phyloP scores from a whole-genome alignment of 768 basidiomycete species.

The Tulasnella calospora region DNA sequence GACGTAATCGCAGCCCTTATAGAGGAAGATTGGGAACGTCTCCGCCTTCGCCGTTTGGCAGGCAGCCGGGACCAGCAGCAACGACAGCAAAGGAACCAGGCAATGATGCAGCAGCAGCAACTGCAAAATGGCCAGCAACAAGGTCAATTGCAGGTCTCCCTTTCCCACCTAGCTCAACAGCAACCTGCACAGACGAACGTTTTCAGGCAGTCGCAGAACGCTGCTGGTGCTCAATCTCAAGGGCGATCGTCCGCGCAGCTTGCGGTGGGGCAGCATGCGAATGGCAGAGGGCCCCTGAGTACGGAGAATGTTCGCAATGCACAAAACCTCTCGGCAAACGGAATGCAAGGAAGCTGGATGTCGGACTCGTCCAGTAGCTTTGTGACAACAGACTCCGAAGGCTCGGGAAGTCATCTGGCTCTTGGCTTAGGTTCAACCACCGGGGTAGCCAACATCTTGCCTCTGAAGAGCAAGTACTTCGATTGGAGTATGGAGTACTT shows the following conservation, averaged over 20 bases:
- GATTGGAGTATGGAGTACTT: slow-evolving; percentile 98
- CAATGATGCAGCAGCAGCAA: slow-evolving; percentile 14
- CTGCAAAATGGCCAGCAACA: slow-evolving; percentile 19
- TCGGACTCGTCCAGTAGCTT: slow-evolving; percentile 19
- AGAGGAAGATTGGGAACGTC: slow-evolving; percentile 90
- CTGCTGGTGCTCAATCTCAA: slow-evolving; percentile 36
- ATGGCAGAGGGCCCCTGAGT: neutral
- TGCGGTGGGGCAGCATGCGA: neutral
- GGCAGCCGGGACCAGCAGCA: slow-evolving; percentile 15
- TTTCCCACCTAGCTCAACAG: slow-evolving; percentile 37
- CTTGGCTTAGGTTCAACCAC: slow-evolving; percentile 74
- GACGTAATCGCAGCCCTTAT: slow-evolving; percentile 85
- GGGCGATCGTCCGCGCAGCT: slow-evolving; percentile 50
- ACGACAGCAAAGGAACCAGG: slow-evolving; percentile 26
- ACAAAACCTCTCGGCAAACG: neutral
- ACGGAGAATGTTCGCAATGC: neutral
- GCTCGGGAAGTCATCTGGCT: slow-evolving; percentile 42
- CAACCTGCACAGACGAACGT: slow-evolving; percentile 35
- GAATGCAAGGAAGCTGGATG: slow-evolving; percentile 9
- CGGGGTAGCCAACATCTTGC: slow-evolving; percentile 58
- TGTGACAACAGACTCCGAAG: slow-evolving; percentile 22
- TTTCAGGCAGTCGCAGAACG: slow-evolving; percentile 35
- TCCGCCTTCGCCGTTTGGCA: slow-evolving; percentile 59
- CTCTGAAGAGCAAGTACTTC: slow-evolving; percentile 85
- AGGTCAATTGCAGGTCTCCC: neutral